These are phyloP conservation scores for Xerocomus nothofagi DNA, from an alignment of 1,284 basidiomycete species.

Conservation along the genomic window DNA sequence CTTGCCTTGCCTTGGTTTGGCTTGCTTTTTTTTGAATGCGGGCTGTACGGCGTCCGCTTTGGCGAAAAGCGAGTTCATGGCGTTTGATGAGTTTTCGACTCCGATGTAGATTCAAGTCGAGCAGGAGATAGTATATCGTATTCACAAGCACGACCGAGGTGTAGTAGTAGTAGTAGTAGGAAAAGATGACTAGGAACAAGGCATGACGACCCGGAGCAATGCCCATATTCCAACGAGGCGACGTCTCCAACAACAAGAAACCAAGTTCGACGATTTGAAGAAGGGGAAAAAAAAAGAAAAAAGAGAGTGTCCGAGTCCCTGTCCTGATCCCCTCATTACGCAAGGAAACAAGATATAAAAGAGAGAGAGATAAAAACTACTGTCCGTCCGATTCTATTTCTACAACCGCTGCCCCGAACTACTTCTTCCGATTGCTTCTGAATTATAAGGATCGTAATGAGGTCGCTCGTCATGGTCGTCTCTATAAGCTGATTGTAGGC, in stretches of 20 bases:
- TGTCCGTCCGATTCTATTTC: constrained; percentile 18
- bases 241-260: constrained; percentile 3
- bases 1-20: constrained; percentile 18
- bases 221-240: constrained; percentile 8
- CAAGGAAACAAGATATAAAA: neutral
- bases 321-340: neutral
- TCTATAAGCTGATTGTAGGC: constrained; percentile 43
- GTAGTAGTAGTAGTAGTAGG: too few relatives aligned
- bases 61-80: constrained; percentile 72
- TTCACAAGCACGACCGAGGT: too few relatives aligned
- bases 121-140: too few relatives aligned
- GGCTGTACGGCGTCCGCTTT: constrained; percentile 63
- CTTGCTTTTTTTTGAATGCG: constrained; percentile 43
- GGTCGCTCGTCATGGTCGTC: constrained; percentile 39
- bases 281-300: too few relatives aligned
- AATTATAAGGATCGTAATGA: constrained; percentile 32
- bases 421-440: constrained; percentile 28
- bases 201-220: neutral
- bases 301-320: constrained; percentile 10
- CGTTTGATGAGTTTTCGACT: too few relatives aligned
- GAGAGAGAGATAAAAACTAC: neutral
- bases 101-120: too few relatives aligned
- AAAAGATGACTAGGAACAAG: too few relatives aligned
- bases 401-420: constrained; percentile 29
- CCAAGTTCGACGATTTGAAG: too few relatives aligned